Conservation (phyloP, 1,139 yeast species). For the Kurtzmaniella quercitrusa region DNA sequence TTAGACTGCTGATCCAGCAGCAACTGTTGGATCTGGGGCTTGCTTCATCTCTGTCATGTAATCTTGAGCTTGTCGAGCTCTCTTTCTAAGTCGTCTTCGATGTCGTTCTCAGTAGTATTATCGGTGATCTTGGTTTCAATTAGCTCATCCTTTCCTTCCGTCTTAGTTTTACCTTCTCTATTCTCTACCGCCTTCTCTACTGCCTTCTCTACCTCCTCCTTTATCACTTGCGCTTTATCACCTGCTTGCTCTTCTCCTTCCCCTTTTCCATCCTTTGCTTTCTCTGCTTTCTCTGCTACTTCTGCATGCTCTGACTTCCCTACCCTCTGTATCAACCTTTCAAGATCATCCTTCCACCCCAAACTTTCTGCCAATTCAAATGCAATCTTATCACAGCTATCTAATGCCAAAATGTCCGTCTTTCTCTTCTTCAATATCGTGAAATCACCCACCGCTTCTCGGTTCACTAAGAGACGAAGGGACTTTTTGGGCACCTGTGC, state of each 20-base stretch:
- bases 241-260: neutral
- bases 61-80: slow-evolving; percentile 10
- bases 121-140: neutral
- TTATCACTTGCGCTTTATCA: neutral
- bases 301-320: slow-evolving; percentile 10
- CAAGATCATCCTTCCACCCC: slow-evolving; percentile 62
- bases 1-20: too few species aligned
- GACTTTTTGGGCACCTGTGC: slow-evolving; percentile 48
- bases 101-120: neutral
- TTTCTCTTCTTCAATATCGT: slow-evolving; percentile 38
- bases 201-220: neutral
- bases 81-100: slow-evolving; percentile 6
- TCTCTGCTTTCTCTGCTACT: neutral
- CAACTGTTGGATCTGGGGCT: too few species aligned
- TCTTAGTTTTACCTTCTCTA: neutral
- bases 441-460: slow-evolving; percentile 75
- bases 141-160: neutral
- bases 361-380: slow-evolving; percentile 45
- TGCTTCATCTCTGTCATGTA: slow-evolving; percentile 3
- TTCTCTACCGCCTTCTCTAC: neutral
- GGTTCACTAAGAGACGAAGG: slow-evolving; percentile 66
- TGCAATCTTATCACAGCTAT: slow-evolving; percentile 63
- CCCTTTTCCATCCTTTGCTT: neutral
- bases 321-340: slow-evolving; percentile 20
- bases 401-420: slow-evolving; percentile 55